These are phyloP conservation scores for Nannizziopsis barbatae DNA, from an alignment of 2,329 filamentous ascomycete genomes.

Conservation along the genomic window DNA sequence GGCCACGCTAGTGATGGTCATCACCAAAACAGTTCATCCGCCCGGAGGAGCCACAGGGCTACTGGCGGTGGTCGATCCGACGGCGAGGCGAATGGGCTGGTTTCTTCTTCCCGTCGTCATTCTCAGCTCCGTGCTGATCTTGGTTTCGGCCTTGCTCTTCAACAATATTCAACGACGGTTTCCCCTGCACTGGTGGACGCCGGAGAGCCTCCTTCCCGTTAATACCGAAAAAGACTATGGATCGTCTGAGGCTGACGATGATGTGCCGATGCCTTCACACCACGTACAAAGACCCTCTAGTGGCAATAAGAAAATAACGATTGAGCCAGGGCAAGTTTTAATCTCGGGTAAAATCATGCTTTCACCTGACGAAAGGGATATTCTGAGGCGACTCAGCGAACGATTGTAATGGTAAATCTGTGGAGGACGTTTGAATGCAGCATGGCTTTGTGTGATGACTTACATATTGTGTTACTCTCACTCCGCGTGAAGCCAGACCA, in stretches of 20 bases:
- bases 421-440: too few relatives aligned
- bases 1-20: slow-evolving; percentile 53
- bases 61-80: slow-evolving; percentile 51
- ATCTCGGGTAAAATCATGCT: slow-evolving; percentile 28
- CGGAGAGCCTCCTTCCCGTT: slow-evolving; percentile 20
- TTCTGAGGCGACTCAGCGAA: slow-evolving; percentile 26
- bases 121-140: slow-evolving; percentile 51
- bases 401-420: slow-evolving; percentile 20
- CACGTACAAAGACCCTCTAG: slow-evolving; percentile 10
- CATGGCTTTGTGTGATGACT: too few relatives aligned
- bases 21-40: slow-evolving; percentile 63
- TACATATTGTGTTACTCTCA: too few relatives aligned
- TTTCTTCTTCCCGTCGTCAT: slow-evolving; percentile 53
- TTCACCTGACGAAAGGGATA: slow-evolving; percentile 24
- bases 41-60: slow-evolving; percentile 65
- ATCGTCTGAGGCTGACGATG: slow-evolving; percentile 16
- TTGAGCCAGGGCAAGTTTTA: slow-evolving; percentile 23
- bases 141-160: slow-evolving; percentile 50
- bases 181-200: slow-evolving; percentile 56
- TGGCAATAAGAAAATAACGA: slow-evolving; percentile 13
- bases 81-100: slow-evolving; percentile 53
- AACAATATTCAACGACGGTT: slow-evolving; percentile 60
- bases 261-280: not conserved
- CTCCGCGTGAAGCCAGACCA: too few relatives aligned
- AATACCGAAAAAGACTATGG: slow-evolving; percentile 19